Evolutionary conservation across 2,329 filamentous ascomycete genomes (phyloP).

Genomic region (Chaetomium sp.): DNA sequence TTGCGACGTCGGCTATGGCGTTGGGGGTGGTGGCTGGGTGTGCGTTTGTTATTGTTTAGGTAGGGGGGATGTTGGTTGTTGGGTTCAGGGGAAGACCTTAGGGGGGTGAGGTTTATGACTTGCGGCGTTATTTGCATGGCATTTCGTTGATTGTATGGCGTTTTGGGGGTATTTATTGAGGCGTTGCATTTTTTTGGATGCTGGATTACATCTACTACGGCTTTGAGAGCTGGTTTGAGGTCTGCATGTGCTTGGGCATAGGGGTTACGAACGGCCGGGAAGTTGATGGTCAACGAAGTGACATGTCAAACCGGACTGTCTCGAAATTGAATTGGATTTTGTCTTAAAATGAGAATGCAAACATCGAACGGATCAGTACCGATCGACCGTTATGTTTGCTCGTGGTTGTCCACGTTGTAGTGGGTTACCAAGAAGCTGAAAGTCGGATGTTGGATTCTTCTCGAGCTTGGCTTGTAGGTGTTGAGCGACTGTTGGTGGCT

Average conservation of each 20-base stretch:
- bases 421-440: no score
- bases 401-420: no score
- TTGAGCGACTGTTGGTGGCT: no score
- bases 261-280: no score
- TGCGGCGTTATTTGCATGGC: slow-evolving; percentile 1
- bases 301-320: no score
- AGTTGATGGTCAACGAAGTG: no score
- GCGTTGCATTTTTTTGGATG: background rate
- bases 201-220: background rate
- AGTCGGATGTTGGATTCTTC: no score
- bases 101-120: background rate
- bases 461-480: no score
- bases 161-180: background rate
- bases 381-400: no score
- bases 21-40: slow-evolving; percentile 45
- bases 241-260: background rate
- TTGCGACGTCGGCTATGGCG: slow-evolving; percentile 46
- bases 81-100: background rate
- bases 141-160: background rate
- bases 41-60: slow-evolving; percentile 39
- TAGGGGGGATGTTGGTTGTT: slow-evolving; percentile 2
- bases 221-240: slow-evolving; percentile 5
- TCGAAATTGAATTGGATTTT: no score
- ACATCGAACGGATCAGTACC: no score
- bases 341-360: no score